Conservation (phyloP, 352 stramenopile genomes). For the Phytophthora fragariae region DNA sequence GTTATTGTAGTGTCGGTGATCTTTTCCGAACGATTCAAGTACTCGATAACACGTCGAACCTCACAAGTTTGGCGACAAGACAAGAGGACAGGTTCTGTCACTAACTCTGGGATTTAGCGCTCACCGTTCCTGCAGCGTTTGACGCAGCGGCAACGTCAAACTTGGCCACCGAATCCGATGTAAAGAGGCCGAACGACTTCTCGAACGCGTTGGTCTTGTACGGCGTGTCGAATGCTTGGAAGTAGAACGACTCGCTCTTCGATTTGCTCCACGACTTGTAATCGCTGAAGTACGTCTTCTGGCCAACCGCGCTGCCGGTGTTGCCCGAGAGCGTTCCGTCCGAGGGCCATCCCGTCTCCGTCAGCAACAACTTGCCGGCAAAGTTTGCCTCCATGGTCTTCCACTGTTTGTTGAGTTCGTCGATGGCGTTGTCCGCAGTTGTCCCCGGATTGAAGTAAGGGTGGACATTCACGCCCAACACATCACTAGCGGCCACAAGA, state of each 20-base stretch:
- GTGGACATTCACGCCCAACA: slow-evolving; percentile 66
- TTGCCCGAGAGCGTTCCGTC: slow-evolving; percentile 37
- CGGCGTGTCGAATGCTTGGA: slow-evolving; percentile 75
- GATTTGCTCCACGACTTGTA: slow-evolving; percentile 64
- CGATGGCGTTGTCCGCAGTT: slow-evolving; percentile 38
- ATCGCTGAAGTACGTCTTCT: slow-evolving; percentile 48
- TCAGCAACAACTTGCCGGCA: slow-evolving; percentile 55
- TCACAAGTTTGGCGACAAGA: slow-evolving; percentile 11
- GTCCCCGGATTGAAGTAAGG: slow-evolving; percentile 53
- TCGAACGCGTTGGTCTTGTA: slow-evolving; percentile 54
- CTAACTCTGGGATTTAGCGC: background rate
- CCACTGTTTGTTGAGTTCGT: slow-evolving; percentile 53
- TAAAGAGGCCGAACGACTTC: slow-evolving; percentile 56
- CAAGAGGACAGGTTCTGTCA: background rate
- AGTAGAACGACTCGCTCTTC: slow-evolving; percentile 62
- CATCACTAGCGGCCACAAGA: slow-evolving; percentile 44
- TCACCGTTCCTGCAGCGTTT: slow-evolving; percentile 12
- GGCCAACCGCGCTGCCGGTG: slow-evolving; percentile 29
- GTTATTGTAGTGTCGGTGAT: slow-evolving; percentile 15
- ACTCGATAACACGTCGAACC: slow-evolving; percentile 29
- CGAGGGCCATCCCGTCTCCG: slow-evolving; percentile 62
- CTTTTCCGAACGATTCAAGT: slow-evolving; percentile 27
- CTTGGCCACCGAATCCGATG: slow-evolving; percentile 36
- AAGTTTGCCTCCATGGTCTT: slow-evolving; percentile 35
- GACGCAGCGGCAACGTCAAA: slow-evolving; percentile 18